phyloP scores from a whole-genome alignment of 305 asterid species.

The Fraxinus paxiana region DNA sequence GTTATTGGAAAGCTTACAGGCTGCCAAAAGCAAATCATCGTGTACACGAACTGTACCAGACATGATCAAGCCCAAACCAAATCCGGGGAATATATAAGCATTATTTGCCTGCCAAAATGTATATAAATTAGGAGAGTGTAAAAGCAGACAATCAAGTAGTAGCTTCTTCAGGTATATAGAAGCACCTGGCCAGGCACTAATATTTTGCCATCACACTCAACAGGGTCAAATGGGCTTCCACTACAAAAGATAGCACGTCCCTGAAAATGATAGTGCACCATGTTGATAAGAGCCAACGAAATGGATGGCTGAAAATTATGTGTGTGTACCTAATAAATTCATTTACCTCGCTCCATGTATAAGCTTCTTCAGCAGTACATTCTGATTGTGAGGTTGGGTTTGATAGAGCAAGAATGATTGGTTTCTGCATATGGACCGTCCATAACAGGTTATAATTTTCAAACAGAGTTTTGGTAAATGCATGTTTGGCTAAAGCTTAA shows the following conservation, averaged over 20 bases:
- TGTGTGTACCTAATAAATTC: background rate
- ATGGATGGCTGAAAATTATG: background rate
- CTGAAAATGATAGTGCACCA: conserved; percentile 26
- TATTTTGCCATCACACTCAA: conserved; percentile 59
- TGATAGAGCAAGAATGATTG: conserved; percentile 81
- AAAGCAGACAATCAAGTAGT: background rate
- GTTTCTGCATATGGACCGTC: conserved; percentile 49
- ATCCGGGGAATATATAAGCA: conserved; percentile 90
- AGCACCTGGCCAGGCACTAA: conserved; percentile 80
- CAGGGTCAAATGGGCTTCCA: conserved; percentile 85
- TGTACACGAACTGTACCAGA: conserved; percentile 86
- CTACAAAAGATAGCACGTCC: conserved; percentile 84
- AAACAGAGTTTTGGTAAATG: background rate
- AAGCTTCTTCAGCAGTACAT: conserved; percentile 96
- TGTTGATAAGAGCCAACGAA: background rate
- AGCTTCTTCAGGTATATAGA: conserved; percentile 5
- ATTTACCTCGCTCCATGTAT: conserved; percentile 80
- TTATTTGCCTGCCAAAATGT: conserved; percentile 62
- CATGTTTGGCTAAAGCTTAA: background rate
- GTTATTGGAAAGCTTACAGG: conserved; percentile 53
- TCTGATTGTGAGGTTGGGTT: conserved; percentile 95
- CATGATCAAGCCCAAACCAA: conserved; percentile 89
- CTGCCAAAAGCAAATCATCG: conserved; percentile 77
- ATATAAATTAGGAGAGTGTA: background rate
- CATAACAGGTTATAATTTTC: background rate